phyloP scores from a whole-genome alignment of 805 yeast species.

The Candida gorgasii region DNA sequence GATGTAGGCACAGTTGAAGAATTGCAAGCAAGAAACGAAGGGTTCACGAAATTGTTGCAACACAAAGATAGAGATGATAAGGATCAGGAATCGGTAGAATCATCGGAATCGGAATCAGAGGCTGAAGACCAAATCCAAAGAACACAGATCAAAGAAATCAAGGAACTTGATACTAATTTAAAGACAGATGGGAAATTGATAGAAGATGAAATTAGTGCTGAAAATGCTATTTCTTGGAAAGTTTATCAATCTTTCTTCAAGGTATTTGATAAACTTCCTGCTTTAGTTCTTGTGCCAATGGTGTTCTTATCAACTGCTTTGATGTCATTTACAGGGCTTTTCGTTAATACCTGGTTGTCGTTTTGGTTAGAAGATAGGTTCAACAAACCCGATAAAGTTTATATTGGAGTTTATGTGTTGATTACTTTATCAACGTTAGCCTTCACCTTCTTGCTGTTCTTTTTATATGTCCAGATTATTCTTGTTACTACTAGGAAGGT shows the following conservation, averaged over 20 bases:
- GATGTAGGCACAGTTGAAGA: conserved; percentile 29
- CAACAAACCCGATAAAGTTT: conserved; percentile 47
- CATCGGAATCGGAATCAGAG: neutral
- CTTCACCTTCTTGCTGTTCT: conserved; percentile 42
- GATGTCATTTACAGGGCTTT: conserved; percentile 50
- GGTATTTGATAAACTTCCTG: conserved; percentile 52
- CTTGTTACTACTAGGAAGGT: conserved; percentile 46
- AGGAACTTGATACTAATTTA: conserved; percentile 22
- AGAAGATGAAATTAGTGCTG: conserved; percentile 57
- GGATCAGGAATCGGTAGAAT: conserved; percentile 20
- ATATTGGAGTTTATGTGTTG: conserved; percentile 73
- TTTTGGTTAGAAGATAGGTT: conserved; percentile 72
- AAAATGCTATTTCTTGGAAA: conserved; percentile 47
- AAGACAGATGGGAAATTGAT: conserved; percentile 31
- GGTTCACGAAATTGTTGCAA: conserved; percentile 24
- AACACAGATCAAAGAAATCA: conserved; percentile 1
- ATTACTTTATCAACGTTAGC: conserved; percentile 43
- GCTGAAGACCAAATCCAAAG: neutral
- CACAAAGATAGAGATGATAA: conserved; percentile 4
- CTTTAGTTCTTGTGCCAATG: conserved; percentile 22
- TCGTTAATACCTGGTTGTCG: conserved; percentile 76
- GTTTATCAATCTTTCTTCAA: conserved; percentile 53
- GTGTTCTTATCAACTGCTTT: conserved; percentile 22
- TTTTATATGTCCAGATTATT: conserved; percentile 33
- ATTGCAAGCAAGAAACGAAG: conserved; percentile 21